Conservation (phyloP, 1,139 yeast species). For the Geotrichum klebahnii region DNA sequence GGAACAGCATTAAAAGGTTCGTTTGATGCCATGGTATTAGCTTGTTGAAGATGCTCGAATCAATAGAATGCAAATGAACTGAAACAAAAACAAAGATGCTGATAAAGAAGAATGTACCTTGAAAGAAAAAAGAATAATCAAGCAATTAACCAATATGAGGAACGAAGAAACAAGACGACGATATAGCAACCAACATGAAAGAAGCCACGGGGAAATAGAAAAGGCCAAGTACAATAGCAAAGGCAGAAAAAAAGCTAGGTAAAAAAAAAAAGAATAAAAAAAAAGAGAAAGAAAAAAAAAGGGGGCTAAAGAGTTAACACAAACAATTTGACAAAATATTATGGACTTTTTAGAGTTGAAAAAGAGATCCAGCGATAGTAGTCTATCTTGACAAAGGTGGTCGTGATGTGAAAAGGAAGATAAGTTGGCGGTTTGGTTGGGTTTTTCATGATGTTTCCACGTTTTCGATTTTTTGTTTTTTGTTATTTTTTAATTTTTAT, state of each 20-base stretch:
- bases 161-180: background rate
- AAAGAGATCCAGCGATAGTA: background rate
- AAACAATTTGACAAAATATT: background rate
- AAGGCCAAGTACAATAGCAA: too few species aligned
- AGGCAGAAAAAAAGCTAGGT: background rate
- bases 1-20: background rate
- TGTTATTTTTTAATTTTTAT: too few species aligned
- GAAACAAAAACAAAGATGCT: background rate
- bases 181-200: background rate
- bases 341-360: background rate
- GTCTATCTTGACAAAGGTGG: too few species aligned
- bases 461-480: too few species aligned
- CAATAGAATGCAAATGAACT: background rate
- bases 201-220: too few species aligned
- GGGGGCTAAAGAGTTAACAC: background rate
- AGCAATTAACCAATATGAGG: background rate
- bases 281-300: background rate
- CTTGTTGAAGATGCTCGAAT: background rate
- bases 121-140: background rate
- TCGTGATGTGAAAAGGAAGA: too few species aligned
- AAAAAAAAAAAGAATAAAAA: background rate
- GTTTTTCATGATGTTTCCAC: too few species aligned
- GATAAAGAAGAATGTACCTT: background rate
- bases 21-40: slow-evolving; percentile 3
- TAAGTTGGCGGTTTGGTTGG: too few species aligned